phyloP scores from a whole-genome alignment of 441 rosid species.

The Cnidoscolus chayamansa region DNA sequence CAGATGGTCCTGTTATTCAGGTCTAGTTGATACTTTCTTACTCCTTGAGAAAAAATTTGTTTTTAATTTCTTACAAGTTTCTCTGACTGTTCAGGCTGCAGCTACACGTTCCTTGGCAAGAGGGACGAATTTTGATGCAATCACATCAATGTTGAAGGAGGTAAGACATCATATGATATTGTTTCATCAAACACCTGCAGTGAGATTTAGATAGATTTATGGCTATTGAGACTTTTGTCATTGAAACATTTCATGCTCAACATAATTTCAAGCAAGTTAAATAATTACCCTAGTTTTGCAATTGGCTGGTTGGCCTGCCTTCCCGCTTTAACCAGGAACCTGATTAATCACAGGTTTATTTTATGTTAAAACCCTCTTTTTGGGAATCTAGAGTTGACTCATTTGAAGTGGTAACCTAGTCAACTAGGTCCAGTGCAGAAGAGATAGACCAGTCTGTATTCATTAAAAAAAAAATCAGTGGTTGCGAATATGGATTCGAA shows the following conservation, averaged over 20 bases:
- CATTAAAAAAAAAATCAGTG: too few species aligned
- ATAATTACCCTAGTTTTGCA: neutral
- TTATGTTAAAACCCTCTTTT: too few species aligned
- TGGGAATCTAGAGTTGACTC: too few species aligned
- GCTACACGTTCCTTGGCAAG: slow-evolving; percentile 82
- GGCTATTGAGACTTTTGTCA: too few species aligned
- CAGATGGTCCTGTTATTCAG: slow-evolving; percentile 98
- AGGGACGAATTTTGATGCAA: slow-evolving; percentile 76
- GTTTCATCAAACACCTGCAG: neutral
- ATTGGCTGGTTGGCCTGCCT: too few species aligned
- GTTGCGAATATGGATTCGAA: too few species aligned
- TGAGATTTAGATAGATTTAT: neutral
- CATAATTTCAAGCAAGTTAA: neutral
- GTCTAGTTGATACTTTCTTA: slow-evolving; percentile 27
- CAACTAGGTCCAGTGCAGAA: too few species aligned
- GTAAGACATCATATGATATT: slow-evolving; percentile 33
- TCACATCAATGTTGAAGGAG: slow-evolving; percentile 77
- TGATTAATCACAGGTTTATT: too few species aligned
- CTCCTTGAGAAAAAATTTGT: neutral
- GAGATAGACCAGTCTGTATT: too few species aligned
- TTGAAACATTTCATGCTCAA: neutral
- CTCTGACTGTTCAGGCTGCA: slow-evolving; percentile 62
- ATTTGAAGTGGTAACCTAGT: too few species aligned
- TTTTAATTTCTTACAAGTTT: slow-evolving; percentile 8
- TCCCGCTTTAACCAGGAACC: too few species aligned